These are phyloP conservation scores for Drosera capensis DNA, from an alignment of 148 eudicot species.

Conservation along the genomic window DNA sequence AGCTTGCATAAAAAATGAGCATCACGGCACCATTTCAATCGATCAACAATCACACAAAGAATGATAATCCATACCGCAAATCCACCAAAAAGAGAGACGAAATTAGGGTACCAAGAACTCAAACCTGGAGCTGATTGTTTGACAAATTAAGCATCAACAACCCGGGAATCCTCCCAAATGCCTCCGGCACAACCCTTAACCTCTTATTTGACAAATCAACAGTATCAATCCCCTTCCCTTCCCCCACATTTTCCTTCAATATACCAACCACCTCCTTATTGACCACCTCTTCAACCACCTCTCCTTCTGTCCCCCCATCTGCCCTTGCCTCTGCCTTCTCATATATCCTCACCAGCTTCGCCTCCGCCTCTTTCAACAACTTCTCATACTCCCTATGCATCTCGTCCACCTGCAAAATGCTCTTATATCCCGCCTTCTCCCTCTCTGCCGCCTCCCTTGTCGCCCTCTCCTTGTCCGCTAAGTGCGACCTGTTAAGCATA, in stretches of 20 bases:
- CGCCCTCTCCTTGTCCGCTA: constrained; percentile 15
- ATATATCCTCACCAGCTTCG: constrained; percentile 42
- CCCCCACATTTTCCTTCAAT: constrained; percentile 23
- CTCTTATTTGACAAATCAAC: constrained; percentile 38
- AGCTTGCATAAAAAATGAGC: no score
- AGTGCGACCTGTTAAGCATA: no score
- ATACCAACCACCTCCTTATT: constrained; percentile 49
- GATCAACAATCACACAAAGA: no score
- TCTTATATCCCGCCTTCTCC: constrained; percentile 37
- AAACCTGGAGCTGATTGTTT: constrained; percentile 49
- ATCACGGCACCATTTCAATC: no score
- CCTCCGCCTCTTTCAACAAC: constrained; percentile 33
- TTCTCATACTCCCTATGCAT: constrained; percentile 52
- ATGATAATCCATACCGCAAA: no score
- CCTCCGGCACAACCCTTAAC: constrained; percentile 49
- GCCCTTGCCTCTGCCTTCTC: constrained; percentile 17
- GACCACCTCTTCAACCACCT: constrained; percentile 23
- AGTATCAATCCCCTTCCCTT: constrained; percentile 15
- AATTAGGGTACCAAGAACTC: no score
- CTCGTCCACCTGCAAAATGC: constrained; percentile 48
- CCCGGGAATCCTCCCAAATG: constrained; percentile 34
- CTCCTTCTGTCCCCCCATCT: constrained; percentile 7
- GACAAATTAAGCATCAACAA: constrained; percentile 43
- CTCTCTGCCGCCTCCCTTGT: constrained; percentile 22
- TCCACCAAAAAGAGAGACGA: no score